Evolutionary conservation across 2,329 filamentous ascomycete species (phyloP).

Genomic region (Fusarium buharicum): DNA sequence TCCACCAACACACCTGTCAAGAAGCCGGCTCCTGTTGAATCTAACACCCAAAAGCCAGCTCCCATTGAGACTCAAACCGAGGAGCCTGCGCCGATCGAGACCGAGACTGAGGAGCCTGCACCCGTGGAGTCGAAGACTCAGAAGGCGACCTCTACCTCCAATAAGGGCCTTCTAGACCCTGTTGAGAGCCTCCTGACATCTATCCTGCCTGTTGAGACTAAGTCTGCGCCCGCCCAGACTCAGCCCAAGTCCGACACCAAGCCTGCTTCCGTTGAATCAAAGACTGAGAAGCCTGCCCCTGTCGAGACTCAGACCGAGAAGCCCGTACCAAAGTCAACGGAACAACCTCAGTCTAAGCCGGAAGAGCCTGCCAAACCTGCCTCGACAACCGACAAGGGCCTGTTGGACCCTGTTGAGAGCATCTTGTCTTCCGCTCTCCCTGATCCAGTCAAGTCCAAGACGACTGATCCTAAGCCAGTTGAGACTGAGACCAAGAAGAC

Average conservation of each 20-base stretch:
- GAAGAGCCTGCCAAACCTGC: constrained; percentile 7
- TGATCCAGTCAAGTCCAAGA: constrained; percentile 20
- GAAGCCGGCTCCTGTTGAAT: constrained; percentile 8
- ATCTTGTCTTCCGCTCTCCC: constrained; percentile 29
- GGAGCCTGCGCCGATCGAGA: constrained; percentile 20
- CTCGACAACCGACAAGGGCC: constrained; percentile 14
- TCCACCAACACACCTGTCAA: too few relatives aligned
- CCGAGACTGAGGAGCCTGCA: constrained; percentile 5
- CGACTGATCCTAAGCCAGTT: constrained; percentile 15
- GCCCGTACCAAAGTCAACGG: neutral
- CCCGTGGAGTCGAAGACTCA: neutral
- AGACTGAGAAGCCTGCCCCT: neutral
- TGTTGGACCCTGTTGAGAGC: constrained; percentile 38
- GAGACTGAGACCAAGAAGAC: constrained; percentile 14
- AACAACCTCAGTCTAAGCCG: constrained; percentile 3
- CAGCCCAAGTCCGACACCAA: neutral
- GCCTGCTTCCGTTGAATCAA: too few relatives aligned
- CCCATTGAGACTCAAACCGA: constrained; percentile 4
- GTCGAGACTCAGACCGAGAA: constrained; percentile 1
- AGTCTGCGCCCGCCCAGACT: neutral
- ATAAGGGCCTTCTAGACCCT: neutral
- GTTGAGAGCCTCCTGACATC: neutral
- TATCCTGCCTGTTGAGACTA: neutral
- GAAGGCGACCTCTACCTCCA: neutral
- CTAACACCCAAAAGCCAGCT: neutral